Base-by-base conservation (phyloP, 371 early-diverging fungal genomes). In the Furculomyces boomerangus region DNA sequence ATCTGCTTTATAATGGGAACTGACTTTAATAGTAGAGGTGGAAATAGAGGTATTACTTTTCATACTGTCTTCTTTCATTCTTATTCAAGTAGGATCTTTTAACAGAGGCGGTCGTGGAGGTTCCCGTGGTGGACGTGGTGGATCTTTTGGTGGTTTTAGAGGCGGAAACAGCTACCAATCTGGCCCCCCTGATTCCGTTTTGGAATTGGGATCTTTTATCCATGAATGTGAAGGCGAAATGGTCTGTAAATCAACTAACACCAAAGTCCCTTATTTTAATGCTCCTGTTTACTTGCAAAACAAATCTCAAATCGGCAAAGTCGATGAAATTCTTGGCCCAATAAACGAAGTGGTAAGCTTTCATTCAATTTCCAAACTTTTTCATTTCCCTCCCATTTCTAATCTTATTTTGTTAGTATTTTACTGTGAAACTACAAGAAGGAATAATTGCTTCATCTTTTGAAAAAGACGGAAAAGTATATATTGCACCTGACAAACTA, bases 291-390 rank as follows among this genome's bases (percentile, higher is more conserved):
- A 80, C 74, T 77, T 93, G 53, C 86, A 90, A 64, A 93, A 94
- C 80, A 95, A 97, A 77, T 83, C 86, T 41, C 92, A 88, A 69
- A 93, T 99, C 64, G 99, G 99, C 60, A 96, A 96, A 66, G 93
- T 99, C n/a, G 98, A 99, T 61, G 99, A 99, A 72, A 95, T 99
- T 58, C 79, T 98, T 29, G 99, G 99, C 40, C 93, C 94, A 41
- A 76, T 98, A 68, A 93, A 91, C 71, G 91, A 97, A 68, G 88
- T 96, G 27, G 52, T 51, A 51, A 18, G 30, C 14, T 27, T 49
- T 49, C 18, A 3, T 49, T 31, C 3, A 20, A 20, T 49, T 30
- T 51, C 22, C 22, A 22, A 43, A n/a, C 22, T 43, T 35, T 10
- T 35, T 35, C n/a, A n/a, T n/a, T n/a, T n/a, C n/a, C n/a, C n/a